These are phyloP conservation scores for Neurospora pannonica DNA, from an alignment of 495 filamentous ascomycete genomes.

Conservation along the genomic window DNA sequence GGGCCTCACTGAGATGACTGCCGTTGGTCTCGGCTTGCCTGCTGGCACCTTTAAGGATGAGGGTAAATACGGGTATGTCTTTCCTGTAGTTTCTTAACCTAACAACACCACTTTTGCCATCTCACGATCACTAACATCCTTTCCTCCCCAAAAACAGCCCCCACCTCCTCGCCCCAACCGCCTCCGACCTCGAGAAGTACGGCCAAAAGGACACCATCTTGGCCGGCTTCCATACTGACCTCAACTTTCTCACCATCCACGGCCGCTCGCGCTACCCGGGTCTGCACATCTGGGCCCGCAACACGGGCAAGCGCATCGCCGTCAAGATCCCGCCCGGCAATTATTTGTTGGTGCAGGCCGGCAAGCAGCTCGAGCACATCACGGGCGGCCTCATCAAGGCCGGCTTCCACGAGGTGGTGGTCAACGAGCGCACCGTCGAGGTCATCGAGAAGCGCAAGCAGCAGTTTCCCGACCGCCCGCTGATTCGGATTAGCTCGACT, in stretches of 20 bases:
- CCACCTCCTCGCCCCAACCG: slow-evolving; percentile 42
- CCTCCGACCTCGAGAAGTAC: slow-evolving; percentile 39
- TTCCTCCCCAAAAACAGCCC: slow-evolving; percentile 20
- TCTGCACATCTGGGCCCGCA: slow-evolving; percentile 45
- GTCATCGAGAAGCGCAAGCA: slow-evolving; percentile 24
- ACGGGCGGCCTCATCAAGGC: slow-evolving; percentile 44
- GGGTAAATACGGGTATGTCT: slow-evolving; percentile 37
- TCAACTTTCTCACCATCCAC: slow-evolving; percentile 48
- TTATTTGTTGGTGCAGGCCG: slow-evolving; percentile 41
- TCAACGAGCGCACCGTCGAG: slow-evolving; percentile 34
- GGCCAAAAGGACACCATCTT: slow-evolving; percentile 40
- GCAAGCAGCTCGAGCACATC: slow-evolving; percentile 45
- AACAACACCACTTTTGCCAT: not conserved
- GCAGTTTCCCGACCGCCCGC: slow-evolving; percentile 31
- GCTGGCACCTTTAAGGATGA: slow-evolving; percentile 35
- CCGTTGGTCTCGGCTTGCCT: slow-evolving; percentile 37
- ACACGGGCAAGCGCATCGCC: slow-evolving; percentile 39
- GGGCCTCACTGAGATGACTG: slow-evolving; percentile 38
- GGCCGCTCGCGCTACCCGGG: slow-evolving; percentile 44
- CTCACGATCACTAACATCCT: not conserved
- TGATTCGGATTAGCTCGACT: slow-evolving; percentile 38
- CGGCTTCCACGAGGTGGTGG: slow-evolving; percentile 45
- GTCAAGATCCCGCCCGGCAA: slow-evolving; percentile 40
- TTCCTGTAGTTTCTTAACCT: too few relatives aligned
- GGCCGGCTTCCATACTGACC: slow-evolving; percentile 44